Evolutionary conservation across 192 early-diverging fungal species (phyloP), one percentile per base, ranked within the genome.

Genomic region (Coemansia biformis): DNA sequence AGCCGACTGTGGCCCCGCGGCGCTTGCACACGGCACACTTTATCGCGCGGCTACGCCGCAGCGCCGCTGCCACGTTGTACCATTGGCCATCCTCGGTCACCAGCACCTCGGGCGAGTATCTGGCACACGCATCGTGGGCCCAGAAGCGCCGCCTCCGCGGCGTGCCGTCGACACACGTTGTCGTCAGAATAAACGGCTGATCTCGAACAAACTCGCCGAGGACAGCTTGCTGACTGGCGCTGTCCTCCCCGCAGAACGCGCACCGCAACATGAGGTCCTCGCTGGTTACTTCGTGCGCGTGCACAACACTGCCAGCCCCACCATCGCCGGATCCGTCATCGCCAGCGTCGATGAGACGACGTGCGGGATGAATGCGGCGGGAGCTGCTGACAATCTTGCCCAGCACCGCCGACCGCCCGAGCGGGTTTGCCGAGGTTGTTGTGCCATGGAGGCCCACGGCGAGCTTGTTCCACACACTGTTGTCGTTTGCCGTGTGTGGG

Each of bases 1-100:
- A 95, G 9, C 91, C 90, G 23, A 89, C 75, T 0, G 91, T 89
- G 1, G 92, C 90, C 0, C 92, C 92, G 10, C 83, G 81, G 51
- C 85, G 82, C 42, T 81, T 83, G 61, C 92, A 95, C 2, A 36
- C 62, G 5, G 72, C 66, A 45, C 92, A 92, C 70, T 78, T 81
- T 66, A 91, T 81, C 1, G 80, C 79, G 17, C 89, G 75, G 0
- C 84, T 86, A 9, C 89, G 77, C 16, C 77, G 57, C 49, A 89
- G 65, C 8, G 92, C 92, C 16, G 75, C 67, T 0, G 85, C 78
- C 0, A 95, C 88, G 67, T 95, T 95, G 47, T 81, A 91, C 90
- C 90, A 95, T 33, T 72, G 67, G 7, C 81, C 86, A 26, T 76
- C 59, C 6, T 79, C 76, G 0, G 78, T 78, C 22, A 77, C 77